Base-by-base conservation (phyloP, 306 rosid species). In the Vigna trinervia region DNA sequence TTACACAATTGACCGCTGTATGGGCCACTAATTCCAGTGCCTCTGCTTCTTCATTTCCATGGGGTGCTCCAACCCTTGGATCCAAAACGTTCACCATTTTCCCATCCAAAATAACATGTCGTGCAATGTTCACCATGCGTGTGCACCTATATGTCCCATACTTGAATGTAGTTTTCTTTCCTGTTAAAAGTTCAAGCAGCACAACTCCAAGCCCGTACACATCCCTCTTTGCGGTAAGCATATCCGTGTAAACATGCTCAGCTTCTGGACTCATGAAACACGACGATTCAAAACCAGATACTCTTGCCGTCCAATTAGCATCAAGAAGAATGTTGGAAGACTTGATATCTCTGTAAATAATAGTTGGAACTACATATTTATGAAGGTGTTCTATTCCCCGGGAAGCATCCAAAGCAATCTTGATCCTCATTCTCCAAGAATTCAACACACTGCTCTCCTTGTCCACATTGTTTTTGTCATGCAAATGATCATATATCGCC, bases 191-290 rank as follows among this genome's bases (percentile, higher is more conserved):
- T 78, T 94, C 98, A 32, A 94, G 50, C 50, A 45, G 67, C 6
- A 94, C 98, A 60, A 94, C 85, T 13, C 98, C 98, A 22, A 94
- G 86, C 2, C 98, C 98, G 76, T 91, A 94, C 4, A 91, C 98
- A 77, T 94, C 98, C 45, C 98, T 91, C 88, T 94, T 94, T 28
- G 91, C 85, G 5, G 94, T 91, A 58, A 94, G 64, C 5, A 90
- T 11, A 43, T 11, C 13, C 13, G 3, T 2, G 48, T 2, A 43
- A 43, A 43, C 48, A 43, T 11, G 82, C 43, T 97, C 92, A 45
- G 87, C 86, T 82, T 94, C 97, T 0, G 97, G 97, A 90, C 90
- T 96, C 15, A 94, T 91, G 86, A 90, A 94, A 0, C 96, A 94
- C 0, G 97, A 94, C 66, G 90, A 84, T 48, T 96, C 98, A 9